phyloP scores from a whole-genome alignment of 371 early-diverging fungal genomes.

The Chytridiales sp. region DNA sequence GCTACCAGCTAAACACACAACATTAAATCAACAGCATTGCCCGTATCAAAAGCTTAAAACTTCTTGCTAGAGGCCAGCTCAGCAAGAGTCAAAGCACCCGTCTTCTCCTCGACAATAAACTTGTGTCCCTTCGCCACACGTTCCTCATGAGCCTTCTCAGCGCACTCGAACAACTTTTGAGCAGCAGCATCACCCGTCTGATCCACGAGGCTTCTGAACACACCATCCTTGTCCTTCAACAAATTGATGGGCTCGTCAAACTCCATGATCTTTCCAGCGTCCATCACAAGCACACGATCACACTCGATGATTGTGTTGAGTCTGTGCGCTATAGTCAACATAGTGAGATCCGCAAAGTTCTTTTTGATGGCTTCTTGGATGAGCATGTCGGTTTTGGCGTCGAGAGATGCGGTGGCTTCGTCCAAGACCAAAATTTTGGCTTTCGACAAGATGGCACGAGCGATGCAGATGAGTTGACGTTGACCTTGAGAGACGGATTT shows the following conservation, averaged over 20 bases:
- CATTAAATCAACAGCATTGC: too few species aligned
- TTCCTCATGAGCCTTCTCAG: too few species aligned
- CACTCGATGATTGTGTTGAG: slow-evolving; percentile 40
- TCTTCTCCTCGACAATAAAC: too few species aligned
- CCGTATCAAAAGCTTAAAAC: too few species aligned
- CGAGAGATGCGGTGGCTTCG: slow-evolving; percentile 46
- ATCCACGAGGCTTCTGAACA: slow-evolving; percentile 37
- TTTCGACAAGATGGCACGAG: slow-evolving; percentile 52
- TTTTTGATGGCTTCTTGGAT: slow-evolving; percentile 77
- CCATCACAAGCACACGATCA: slow-evolving; percentile 38
- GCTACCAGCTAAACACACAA: too few species aligned
- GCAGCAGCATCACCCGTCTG: slow-evolving; percentile 46
- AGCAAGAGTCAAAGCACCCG: too few species aligned
- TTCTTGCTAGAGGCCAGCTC: too few species aligned
- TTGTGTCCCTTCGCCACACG: too few species aligned
- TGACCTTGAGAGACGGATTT: slow-evolving; percentile 85
- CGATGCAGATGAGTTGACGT: slow-evolving; percentile 56
- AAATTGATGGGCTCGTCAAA: slow-evolving; percentile 39
- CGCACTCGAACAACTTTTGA: slow-evolving; percentile 30
- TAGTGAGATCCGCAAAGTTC: slow-evolving; percentile 41
- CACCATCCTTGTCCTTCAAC: slow-evolving; percentile 30
- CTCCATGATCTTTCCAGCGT: slow-evolving; percentile 33
- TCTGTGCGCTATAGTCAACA: slow-evolving; percentile 54
- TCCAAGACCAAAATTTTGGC: slow-evolving; percentile 50
- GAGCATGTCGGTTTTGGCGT: slow-evolving; percentile 63